Conservation (phyloP, 208 protist genomes). For the Trypanosoma scelopori region DNA sequence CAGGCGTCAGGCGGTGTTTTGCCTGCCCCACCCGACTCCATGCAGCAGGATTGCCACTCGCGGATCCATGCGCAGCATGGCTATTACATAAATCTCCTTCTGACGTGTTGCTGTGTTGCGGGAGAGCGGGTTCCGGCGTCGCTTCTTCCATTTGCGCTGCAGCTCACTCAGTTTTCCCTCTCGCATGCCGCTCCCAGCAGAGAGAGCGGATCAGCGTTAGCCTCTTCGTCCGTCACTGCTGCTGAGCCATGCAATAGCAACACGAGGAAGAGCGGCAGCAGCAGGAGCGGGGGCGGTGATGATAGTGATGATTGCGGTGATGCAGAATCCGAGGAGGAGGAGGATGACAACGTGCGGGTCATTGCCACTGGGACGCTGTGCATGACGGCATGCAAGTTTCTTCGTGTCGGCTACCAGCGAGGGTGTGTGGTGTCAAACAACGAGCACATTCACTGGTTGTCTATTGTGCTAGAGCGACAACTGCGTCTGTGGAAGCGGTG, state of each 20-base stretch:
- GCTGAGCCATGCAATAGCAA: too few species aligned
- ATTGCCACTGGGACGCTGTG: slow-evolving; percentile 14
- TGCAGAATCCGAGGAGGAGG: neutral
- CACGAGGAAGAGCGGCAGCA: too few species aligned
- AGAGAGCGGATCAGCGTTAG: neutral
- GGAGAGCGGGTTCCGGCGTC: neutral
- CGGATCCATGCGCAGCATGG: slow-evolving; percentile 1
- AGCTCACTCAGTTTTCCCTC: slow-evolving; percentile 18
- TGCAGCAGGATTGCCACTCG: neutral
- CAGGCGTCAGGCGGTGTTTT: neutral
- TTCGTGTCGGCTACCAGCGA: slow-evolving; percentile 15
- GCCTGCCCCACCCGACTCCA: neutral
- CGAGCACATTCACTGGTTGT: slow-evolving; percentile 17
- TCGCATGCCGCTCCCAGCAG: slow-evolving; percentile 3
- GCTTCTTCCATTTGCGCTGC: slow-evolving; percentile 9
- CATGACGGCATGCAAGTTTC: slow-evolving; percentile 16
- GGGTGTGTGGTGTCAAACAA: slow-evolving; percentile 13
- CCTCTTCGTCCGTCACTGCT: neutral
- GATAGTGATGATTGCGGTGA: neutral
- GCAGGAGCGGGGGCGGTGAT: neutral
- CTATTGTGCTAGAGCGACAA: slow-evolving; percentile 5
- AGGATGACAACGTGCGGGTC: neutral
- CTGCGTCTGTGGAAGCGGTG: slow-evolving; percentile 2
- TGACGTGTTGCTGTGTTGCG: slow-evolving; percentile 12
- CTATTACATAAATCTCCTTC: slow-evolving; percentile 19